Percentiles rank a stretch among this genome's conserved stretches.
Evolutionary conservation across 768 basidiomycete genomes (phyloP).

Genomic region (Coprinellus micaceus): DNA sequence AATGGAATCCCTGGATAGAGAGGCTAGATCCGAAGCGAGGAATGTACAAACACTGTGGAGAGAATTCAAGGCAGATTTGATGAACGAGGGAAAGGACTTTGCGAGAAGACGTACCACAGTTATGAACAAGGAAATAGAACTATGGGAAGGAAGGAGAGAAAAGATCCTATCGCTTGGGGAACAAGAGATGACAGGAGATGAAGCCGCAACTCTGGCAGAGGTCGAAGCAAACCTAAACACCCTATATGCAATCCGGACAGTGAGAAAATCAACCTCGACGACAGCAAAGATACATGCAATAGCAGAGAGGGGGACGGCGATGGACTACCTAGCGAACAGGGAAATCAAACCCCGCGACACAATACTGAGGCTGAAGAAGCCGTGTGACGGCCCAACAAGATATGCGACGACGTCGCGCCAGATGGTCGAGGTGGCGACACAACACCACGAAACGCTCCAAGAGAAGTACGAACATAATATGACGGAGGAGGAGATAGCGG

Average conservation of each 20-base stretch:
- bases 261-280: too few relatives aligned
- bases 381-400: not conserved
- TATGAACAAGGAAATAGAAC: not conserved
- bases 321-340: conserved; percentile 9
- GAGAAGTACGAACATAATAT: not conserved
- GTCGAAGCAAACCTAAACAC: too few relatives aligned
- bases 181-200: too few relatives aligned
- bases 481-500: conserved; percentile 1
- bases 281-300: conserved; percentile 4
- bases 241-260: too few relatives aligned
- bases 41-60: conserved; percentile 7
- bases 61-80: not conserved
- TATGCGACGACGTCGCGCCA: conserved; percentile 19
- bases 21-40: not conserved
- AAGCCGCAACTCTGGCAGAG: too few relatives aligned
- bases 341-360: conserved; percentile 10
- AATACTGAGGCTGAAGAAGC: conserved; percentile 7
- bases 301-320: conserved; percentile 8
- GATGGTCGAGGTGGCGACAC: conserved; percentile 29
- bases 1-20: not conserved
- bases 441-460: conserved; percentile 29
- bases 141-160: not conserved
- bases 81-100: not conserved
- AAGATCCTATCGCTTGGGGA: too few relatives aligned
- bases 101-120: not conserved